Conservation (phyloP, 2,329 filamentous ascomycete species). For the Cryphonectria naterciae region DNA sequence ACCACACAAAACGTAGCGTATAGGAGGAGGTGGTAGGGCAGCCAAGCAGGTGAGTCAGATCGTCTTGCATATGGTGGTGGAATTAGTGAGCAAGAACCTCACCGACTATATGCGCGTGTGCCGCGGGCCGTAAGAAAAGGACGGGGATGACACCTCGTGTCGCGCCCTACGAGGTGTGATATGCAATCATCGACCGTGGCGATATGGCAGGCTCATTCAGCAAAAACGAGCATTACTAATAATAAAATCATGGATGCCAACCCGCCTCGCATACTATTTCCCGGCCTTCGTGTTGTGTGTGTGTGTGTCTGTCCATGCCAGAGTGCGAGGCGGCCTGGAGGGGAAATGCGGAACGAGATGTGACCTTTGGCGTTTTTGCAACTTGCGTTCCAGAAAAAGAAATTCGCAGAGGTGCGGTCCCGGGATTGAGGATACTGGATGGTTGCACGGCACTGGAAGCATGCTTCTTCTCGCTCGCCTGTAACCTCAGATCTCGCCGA, state of each 20-base stretch:
- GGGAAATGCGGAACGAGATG: constrained; percentile 10
- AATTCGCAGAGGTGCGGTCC: not conserved
- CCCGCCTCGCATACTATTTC: constrained; percentile 9
- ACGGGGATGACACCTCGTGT: constrained; percentile 16
- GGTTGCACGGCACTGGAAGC: constrained; percentile 16
- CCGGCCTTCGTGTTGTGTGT: not conserved
- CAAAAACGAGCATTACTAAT: not conserved
- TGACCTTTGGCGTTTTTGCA: constrained; percentile 6
- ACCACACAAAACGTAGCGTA: not conserved
- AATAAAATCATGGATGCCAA: not conserved
- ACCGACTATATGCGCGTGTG: constrained; percentile 26
- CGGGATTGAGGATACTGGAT: not conserved
- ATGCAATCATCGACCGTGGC: not conserved
- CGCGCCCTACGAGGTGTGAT: constrained; percentile 2
- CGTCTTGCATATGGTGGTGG: not conserved
- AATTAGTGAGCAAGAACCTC: constrained; percentile 7
- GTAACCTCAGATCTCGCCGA: constrained; percentile 1
- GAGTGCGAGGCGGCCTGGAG: not conserved
- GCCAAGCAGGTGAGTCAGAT: constrained; percentile 24
- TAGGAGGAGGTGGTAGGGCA: not conserved
- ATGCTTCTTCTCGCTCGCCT: not conserved
- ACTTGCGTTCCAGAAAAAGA: constrained; percentile 1
- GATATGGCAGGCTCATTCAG: not conserved
- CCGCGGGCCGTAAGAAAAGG: constrained; percentile 6
- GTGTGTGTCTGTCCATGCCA: not conserved